phyloP scores from a whole-genome alignment of 2,329 filamentous ascomycete genomes.

The Ophiocordyceps camponoti-leonardi region DNA sequence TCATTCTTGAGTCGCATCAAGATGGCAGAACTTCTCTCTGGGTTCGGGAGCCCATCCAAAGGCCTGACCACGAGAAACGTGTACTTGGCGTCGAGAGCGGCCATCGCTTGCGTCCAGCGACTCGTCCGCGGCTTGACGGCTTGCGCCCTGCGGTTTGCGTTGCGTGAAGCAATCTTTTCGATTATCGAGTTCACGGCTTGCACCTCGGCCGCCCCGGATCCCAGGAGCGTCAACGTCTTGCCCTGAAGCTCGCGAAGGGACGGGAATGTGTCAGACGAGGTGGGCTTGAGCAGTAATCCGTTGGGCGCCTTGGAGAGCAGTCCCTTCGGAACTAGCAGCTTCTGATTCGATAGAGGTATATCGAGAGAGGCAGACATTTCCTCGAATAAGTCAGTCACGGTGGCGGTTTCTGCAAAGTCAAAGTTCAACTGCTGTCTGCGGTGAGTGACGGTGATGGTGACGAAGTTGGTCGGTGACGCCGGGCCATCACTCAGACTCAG shows the following conservation, averaged over 20 bases:
- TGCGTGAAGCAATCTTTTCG: slow-evolving; percentile 28
- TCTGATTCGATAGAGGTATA: slow-evolving; percentile 48
- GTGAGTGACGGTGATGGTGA: slow-evolving; percentile 28
- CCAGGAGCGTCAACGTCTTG: slow-evolving; percentile 50
- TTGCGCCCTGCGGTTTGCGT: slow-evolving; percentile 20
- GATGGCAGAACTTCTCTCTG: slow-evolving; percentile 52
- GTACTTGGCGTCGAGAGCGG: slow-evolving; percentile 45
- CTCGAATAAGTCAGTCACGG: slow-evolving; percentile 39
- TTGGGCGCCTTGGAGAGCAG: slow-evolving; percentile 32
- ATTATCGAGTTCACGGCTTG: slow-evolving; percentile 32
- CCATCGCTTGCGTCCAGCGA: slow-evolving; percentile 2
- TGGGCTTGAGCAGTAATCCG: slow-evolving; percentile 44
- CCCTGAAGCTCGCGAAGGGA: slow-evolving; percentile 28
- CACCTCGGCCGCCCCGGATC: slow-evolving; percentile 43
- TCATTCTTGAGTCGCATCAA: slow-evolving; percentile 65
- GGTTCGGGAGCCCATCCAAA: slow-evolving; percentile 59
- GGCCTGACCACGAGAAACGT: slow-evolving; percentile 68
- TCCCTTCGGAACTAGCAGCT: slow-evolving; percentile 48
- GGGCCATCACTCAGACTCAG: not conserved
- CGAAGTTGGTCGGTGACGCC: not conserved
- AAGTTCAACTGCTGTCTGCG: slow-evolving; percentile 27
- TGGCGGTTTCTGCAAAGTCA: slow-evolving; percentile 25
- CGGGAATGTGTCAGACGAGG: slow-evolving; percentile 39
- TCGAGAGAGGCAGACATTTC: slow-evolving; percentile 37
- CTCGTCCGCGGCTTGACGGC: slow-evolving; percentile 9